Base-by-base conservation (phyloP, 805 yeast genomes). In the Pichia nanzhaoensis region DNA sequence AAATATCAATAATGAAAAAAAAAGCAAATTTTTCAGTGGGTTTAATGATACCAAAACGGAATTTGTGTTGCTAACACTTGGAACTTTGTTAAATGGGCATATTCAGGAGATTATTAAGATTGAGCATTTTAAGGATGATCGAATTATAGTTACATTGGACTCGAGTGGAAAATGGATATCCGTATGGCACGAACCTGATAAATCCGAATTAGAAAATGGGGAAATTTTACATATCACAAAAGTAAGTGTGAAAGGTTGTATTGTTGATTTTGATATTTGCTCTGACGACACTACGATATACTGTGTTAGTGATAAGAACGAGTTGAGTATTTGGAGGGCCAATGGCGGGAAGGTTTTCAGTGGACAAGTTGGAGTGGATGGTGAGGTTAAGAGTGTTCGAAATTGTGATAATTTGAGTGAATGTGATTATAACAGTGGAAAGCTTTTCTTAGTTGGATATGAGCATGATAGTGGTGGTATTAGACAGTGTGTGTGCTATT, bases 51-150 rank as follows among this genome's bases (percentile, higher is more conserved):
- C 20, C 20, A 18, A 7, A 66, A 69, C 73, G 3, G 66, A 82
- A 9, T 49, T 82, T 12, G 74, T 82, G 48, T 59, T 77, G 20
- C 88, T 83, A 56, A 53, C 44, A 0, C 64, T 58, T 8, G 91
- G 95, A 1, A 59, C 59, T 2, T 75, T 79, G 2, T 70, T 71
- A 17, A 50, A 80, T 4, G 86, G 95, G 91, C 87, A 86, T 54
- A 52, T 8, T 5, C 19, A 39, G 7, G n/a, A 39, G 2, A 45
- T 50, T 16, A 22, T 41, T 12, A 45, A 42, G 13, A 35, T 87
- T 21, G 63, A 66, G 33, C 68, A 70, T 28, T 73, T 81, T 21
- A 64, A 70, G 7, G 73, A 77, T 35, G 82, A 70, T 55, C 78
- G 81, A 43, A 58, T 74, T 1, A 65, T 83, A 13, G 49, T 83